A percentile compares a stretch with the other conserved stretches of the same genome.
These are phyloP conservation scores for Corynascus novoguineensis DNA, from an alignment of 495 filamentous ascomycete species.

Conservation along the genomic window DNA sequence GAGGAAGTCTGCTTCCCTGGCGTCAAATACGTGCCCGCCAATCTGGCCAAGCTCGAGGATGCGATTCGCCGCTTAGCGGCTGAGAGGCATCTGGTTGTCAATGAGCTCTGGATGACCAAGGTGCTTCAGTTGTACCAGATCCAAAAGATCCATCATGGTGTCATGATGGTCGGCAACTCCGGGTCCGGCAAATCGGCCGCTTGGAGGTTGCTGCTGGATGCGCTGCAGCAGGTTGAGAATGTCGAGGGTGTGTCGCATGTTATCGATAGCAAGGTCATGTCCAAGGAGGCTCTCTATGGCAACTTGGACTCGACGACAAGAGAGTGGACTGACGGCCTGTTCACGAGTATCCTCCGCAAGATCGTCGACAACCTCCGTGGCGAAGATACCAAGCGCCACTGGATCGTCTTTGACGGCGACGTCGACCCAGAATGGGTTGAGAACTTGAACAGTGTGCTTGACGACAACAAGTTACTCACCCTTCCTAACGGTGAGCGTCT, in stretches of 20 bases:
- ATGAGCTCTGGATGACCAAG: slow-evolving; percentile 94
- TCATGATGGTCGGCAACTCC: slow-evolving; percentile 99
- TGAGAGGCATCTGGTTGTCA: slow-evolving; percentile 79
- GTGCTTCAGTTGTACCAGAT: slow-evolving; percentile 95
- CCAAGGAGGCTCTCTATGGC: slow-evolving; percentile 93
- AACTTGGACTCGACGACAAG: slow-evolving; percentile 92
- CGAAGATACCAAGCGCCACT: slow-evolving; percentile 92
- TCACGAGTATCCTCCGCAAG: slow-evolving; percentile 95
- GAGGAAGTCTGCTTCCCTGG: slow-evolving; percentile 86
- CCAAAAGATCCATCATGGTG: slow-evolving; percentile 94
- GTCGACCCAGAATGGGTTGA: slow-evolving; percentile 99
- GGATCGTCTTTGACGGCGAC: slow-evolving; percentile 98
- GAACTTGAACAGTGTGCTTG: slow-evolving; percentile 97
- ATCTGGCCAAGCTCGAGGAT: slow-evolving; percentile 67
- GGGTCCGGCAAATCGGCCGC: slow-evolving; percentile 91
- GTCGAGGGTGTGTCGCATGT: slow-evolving; percentile 93
- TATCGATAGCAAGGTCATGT: slow-evolving; percentile 99
- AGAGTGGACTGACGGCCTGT: slow-evolving; percentile 97
- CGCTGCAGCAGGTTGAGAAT: slow-evolving; percentile 81
- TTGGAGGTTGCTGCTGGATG: slow-evolving; percentile 92
- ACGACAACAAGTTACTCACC: slow-evolving; percentile 96
- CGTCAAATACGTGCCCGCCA: slow-evolving; percentile 85
- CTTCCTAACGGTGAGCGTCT: slow-evolving; percentile 97
- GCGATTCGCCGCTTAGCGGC: slow-evolving; percentile 77
- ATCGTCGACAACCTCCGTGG: slow-evolving; percentile 98